These are phyloP conservation scores for Dothideomycetes sp. DNA, from an alignment of 2,329 filamentous ascomycete species.

Conservation along the genomic window DNA sequence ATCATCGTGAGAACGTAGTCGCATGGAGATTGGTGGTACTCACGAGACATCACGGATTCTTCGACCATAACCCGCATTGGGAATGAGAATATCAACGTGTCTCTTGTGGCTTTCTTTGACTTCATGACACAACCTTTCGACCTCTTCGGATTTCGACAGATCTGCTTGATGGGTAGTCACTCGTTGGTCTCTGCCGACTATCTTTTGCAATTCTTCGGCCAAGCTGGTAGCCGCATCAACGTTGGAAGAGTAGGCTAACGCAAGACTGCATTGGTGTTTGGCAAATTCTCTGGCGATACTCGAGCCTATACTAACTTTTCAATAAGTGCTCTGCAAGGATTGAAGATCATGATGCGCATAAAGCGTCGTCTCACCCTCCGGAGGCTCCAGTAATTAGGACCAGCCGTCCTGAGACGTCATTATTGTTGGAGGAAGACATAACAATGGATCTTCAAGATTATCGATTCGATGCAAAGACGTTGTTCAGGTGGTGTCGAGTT, in stretches of 20 bases:
- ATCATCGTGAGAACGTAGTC: slow-evolving; percentile 23
- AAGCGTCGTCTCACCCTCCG: slow-evolving; percentile 39
- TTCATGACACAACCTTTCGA: slow-evolving; percentile 45
- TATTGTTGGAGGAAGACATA: too few relatives aligned
- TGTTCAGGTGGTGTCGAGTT: too few relatives aligned
- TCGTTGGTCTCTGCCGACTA: slow-evolving; percentile 15
- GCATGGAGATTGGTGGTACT: not conserved
- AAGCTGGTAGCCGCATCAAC: slow-evolving; percentile 38
- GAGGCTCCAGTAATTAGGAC: slow-evolving; percentile 53
- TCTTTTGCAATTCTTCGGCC: slow-evolving; percentile 31
- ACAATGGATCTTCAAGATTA: too few relatives aligned
- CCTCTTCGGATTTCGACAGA: slow-evolving; percentile 44
- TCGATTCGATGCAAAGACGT: too few relatives aligned
- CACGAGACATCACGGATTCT: slow-evolving; percentile 39
- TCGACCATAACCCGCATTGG: slow-evolving; percentile 58
- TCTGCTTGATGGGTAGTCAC: slow-evolving; percentile 52
- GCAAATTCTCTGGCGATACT: not conserved
- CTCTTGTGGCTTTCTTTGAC: slow-evolving; percentile 45
- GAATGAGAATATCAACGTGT: slow-evolving; percentile 53
- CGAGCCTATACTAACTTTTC: not conserved
- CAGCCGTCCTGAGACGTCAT: slow-evolving; percentile 40
- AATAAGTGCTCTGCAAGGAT: too few relatives aligned
- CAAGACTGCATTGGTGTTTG: slow-evolving; percentile 50
- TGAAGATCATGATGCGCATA: not conserved
- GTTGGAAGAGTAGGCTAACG: slow-evolving; percentile 50